These are phyloP conservation scores for Hypoxylon sp. DNA, from an alignment of 2,329 filamentous ascomycete genomes.

Conservation along the genomic window DNA sequence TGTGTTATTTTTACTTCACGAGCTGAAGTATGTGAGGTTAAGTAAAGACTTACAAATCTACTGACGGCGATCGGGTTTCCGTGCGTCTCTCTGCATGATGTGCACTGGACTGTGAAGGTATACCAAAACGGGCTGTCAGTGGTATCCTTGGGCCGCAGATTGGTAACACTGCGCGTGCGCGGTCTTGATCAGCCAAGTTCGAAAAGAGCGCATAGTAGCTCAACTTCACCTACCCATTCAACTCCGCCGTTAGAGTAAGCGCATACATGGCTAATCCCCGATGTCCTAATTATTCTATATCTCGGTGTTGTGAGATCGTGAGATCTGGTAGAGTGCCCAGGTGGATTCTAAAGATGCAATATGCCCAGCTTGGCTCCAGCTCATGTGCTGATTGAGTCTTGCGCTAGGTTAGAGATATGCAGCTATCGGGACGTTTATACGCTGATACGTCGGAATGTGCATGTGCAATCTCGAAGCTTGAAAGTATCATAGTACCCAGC, in stretches of 20 bases:
- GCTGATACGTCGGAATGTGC: not conserved
- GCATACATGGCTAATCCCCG: constrained; percentile 67
- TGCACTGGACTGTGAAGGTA: constrained; percentile 98
- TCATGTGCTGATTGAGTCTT: not conserved
- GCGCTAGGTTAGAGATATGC: not conserved
- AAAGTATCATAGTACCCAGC: not conserved
- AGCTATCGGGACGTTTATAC: constrained; percentile 1
- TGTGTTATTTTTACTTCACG: not conserved
- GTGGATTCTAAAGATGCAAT: constrained; percentile 27
- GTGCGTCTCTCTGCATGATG: constrained; percentile 93
- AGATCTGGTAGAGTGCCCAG: constrained; percentile 13
- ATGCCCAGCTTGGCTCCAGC: not conserved
- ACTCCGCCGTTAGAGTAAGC: constrained; percentile 74
- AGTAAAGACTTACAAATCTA: constrained; percentile 76
- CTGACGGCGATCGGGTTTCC: constrained; percentile 87
- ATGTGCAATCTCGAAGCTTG: not conserved
- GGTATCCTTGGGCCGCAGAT: constrained; percentile 86
- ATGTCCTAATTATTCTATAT: not conserved
- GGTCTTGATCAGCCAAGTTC: constrained; percentile 11
- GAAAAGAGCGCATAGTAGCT: constrained; percentile 1
- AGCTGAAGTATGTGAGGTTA: not conserved
- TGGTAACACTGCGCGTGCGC: constrained; percentile 80
- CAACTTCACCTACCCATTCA: constrained; percentile 68
- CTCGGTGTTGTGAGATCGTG: constrained; percentile 13
- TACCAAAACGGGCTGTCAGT: constrained; percentile 90